These are phyloP conservation scores for Coniophora puteana DNA, from an alignment of 1,284 basidiomycete species.

Conservation along the genomic window DNA sequence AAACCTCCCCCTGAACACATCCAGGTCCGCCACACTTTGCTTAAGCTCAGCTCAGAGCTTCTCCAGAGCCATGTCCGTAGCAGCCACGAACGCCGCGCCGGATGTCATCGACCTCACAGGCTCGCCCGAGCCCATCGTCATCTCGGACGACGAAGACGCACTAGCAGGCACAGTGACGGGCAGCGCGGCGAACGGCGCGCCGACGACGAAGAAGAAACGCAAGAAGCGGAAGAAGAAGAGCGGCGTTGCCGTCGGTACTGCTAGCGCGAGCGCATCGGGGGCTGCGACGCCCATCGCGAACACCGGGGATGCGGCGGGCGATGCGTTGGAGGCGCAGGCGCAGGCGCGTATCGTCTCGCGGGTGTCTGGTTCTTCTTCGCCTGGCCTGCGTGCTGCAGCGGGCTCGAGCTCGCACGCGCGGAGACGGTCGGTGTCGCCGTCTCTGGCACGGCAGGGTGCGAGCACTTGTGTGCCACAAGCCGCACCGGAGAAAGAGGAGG, in stretches of 20 bases:
- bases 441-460: too few relatives aligned
- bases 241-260: slow-evolving; percentile 6
- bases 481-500: too few relatives aligned
- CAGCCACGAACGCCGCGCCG: too few relatives aligned
- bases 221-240: slow-evolving; percentile 16
- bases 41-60: too few relatives aligned
- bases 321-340: not conserved
- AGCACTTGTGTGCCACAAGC: too few relatives aligned
- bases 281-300: slow-evolving; percentile 15
- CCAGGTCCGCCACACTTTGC: too few relatives aligned
- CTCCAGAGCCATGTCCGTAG: too few relatives aligned
- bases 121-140: slow-evolving; percentile 29
- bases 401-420: too few relatives aligned
- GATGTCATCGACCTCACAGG: slow-evolving; percentile 28
- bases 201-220: slow-evolving; percentile 15
- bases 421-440: too few relatives aligned
- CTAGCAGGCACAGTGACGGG: not conserved
- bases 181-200: slow-evolving; percentile 9
- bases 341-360: slow-evolving; percentile 1
- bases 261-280: slow-evolving; percentile 7
- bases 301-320: slow-evolving; percentile 15
- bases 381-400: not conserved
- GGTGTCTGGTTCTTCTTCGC: slow-evolving; percentile 6
- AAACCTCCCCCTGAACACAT: too few relatives aligned
- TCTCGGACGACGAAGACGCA: slow-evolving; percentile 20